phyloP scores from a whole-genome alignment of 225 moss, liverwort and hornwort species.

The Anthoceros angustus region DNA sequence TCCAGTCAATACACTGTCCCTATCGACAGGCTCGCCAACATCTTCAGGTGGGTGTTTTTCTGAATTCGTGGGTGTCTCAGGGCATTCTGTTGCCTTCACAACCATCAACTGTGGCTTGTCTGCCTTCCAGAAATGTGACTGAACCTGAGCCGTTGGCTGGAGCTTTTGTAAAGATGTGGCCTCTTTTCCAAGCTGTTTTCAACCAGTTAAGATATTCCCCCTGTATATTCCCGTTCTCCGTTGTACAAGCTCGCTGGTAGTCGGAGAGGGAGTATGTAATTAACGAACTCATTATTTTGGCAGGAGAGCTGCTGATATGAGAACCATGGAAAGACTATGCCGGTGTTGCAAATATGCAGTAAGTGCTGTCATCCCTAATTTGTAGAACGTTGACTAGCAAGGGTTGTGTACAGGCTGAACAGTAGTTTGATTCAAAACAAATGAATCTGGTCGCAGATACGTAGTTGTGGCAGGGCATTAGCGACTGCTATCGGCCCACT shows the following conservation, averaged over 20 bases:
- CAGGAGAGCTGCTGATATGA: constrained; percentile 73
- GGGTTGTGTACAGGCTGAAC: neutral
- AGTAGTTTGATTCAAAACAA: neutral
- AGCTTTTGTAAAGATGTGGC: constrained; percentile 91
- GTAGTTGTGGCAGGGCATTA: constrained; percentile 71
- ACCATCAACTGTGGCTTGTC: neutral
- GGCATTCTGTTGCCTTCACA: neutral
- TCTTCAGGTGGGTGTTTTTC: constrained; percentile 46
- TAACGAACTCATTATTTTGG: neutral
- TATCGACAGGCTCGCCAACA: constrained; percentile 80
- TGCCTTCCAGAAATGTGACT: constrained; percentile 42
- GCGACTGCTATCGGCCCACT: constrained; percentile 53
- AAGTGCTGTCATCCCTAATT: constrained; percentile 15
- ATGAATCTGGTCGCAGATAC: constrained; percentile 29
- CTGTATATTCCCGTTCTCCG: neutral
- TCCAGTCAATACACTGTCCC: constrained; percentile 67
- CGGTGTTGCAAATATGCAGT: constrained; percentile 96
- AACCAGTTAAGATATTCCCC: constrained; percentile 54
- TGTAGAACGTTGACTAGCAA: neutral
- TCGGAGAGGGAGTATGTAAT: neutral
- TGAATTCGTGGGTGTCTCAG: constrained; percentile 5
- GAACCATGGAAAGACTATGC: constrained; percentile 86
- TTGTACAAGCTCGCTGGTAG: neutral
- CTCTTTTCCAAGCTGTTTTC: constrained; percentile 72
- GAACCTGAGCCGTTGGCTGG: constrained; percentile 64